Base-by-base conservation (phyloP, 352 stramenopile species). In the Globisporangium nagaii region DNA sequence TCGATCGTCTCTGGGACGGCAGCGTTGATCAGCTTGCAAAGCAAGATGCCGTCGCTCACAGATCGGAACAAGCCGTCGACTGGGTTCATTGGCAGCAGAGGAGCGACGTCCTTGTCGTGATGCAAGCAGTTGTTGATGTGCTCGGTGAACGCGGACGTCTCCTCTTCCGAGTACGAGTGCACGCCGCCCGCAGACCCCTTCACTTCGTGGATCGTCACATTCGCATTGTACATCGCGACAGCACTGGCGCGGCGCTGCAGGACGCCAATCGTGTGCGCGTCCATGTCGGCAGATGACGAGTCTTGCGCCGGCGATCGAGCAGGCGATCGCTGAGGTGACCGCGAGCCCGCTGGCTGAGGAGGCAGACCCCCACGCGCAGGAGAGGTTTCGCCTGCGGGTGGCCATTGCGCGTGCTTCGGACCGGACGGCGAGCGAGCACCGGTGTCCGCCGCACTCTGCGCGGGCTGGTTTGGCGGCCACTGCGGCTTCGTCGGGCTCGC, bases 21-120 rank as follows among this genome's bases (percentile, higher is more conserved):
- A 1, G 86, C 70, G 55, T 97, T 97, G 32, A 98, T 88, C 31
- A 98, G 68, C 62, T 97, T 97, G 72, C 88, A 96, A n/a, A 97
- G 65, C 45, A 96, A 43, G 4, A 96, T 76, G 34, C 88, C 90
- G 54, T 97, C 86, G 27, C 72, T 75, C 43, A 95, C 84, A 6
- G 79, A 75, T 17, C 54, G 47, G 68, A 97, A 97, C 3, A 97
- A 61, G 8, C 82, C 86, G 27, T 84, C 73, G 12, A 93, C 62
- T 37, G 84, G 63, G 45, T 85, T 68, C 53, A 97, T 93, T 2
- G 89, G 89, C 42, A 97, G 61, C 31, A 87, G 27, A 12, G 62
- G 50, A 1, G 68, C 63, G 11, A 96, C 63, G 32, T 90, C 81
- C 31, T 67, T 62, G 50, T 96, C 88, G 10, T 73, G 47, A 4